These are phyloP conservation scores for Neurospora sp. DNA, from an alignment of 495 filamentous ascomycete species.

Conservation along the genomic window DNA sequence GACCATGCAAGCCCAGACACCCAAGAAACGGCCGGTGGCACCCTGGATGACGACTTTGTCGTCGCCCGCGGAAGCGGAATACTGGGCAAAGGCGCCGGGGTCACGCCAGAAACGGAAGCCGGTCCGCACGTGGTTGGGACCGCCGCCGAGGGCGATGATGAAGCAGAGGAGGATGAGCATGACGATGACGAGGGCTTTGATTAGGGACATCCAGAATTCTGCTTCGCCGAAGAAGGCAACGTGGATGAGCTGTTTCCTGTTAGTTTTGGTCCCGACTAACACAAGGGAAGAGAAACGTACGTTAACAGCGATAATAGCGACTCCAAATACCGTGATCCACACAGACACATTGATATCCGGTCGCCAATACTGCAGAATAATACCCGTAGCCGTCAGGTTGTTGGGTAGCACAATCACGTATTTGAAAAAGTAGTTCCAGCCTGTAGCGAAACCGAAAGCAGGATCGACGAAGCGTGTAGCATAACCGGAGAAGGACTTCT, in stretches of 20 bases:
- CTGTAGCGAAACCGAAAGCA: slow-evolving; percentile 49
- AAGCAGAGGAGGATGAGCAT: slow-evolving; percentile 57
- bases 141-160: slow-evolving; percentile 65
- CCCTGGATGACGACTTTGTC: slow-evolving; percentile 22
- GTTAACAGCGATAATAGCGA: slow-evolving; percentile 46
- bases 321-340: slow-evolving; percentile 60
- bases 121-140: slow-evolving; percentile 53
- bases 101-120: slow-evolving; percentile 75
- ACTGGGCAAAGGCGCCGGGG: slow-evolving; percentile 60
- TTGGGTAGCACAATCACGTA: slow-evolving; percentile 72
- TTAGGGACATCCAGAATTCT: slow-evolving; percentile 67
- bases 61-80: slow-evolving; percentile 22
- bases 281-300: slow-evolving; percentile 6
- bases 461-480: slow-evolving; percentile 70
- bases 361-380: slow-evolving; percentile 65
- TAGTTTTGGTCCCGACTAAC: background rate
- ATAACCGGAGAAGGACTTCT: slow-evolving; percentile 51
- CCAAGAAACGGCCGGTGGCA: slow-evolving; percentile 51
- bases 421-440: slow-evolving; percentile 40
- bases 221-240: slow-evolving; percentile 69
- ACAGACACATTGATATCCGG: slow-evolving; percentile 59
- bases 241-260: slow-evolving; percentile 28
- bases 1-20: slow-evolving; percentile 69
- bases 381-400: slow-evolving; percentile 62
- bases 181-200: slow-evolving; percentile 61